phyloP scores from a whole-genome alignment of 2,329 filamentous ascomycete genomes.

The Allantophomopsis lycopodina region DNA sequence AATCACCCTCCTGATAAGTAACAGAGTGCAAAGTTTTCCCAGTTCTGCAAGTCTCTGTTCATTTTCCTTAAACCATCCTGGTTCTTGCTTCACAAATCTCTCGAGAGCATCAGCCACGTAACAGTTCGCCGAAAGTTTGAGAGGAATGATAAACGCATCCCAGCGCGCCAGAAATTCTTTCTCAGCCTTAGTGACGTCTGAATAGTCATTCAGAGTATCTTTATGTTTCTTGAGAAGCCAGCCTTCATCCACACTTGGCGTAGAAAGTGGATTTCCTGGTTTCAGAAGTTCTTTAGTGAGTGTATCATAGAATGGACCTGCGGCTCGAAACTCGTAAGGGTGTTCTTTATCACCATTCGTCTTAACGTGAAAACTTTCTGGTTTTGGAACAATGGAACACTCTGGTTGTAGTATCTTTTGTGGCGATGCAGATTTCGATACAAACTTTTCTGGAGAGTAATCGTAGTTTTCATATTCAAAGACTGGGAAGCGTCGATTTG shows the following conservation, averaged over 20 bases:
- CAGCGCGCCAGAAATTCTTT: conserved; percentile 17
- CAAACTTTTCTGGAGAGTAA: too few relatives aligned
- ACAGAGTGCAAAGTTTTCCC: conserved; percentile 8
- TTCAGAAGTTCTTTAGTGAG: conserved; percentile 3
- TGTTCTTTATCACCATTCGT: conserved; percentile 1
- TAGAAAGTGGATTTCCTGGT: too few relatives aligned
- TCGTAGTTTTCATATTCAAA: too few relatives aligned
- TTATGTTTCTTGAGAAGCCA: conserved; percentile 16
- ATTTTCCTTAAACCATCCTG: conserved; percentile 11
- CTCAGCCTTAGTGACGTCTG: conserved; percentile 13
- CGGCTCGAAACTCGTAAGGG: conserved; percentile 7
- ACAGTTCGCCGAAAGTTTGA: conserved; percentile 9
- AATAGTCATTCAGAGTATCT: conserved; percentile 15
- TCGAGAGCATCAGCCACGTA: conserved; percentile 8
- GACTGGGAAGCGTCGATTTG: too few relatives aligned
- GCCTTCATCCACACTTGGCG: conserved; percentile 7
- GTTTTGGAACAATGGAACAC: background rate
- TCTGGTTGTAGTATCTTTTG: background rate
- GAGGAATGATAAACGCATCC: conserved; percentile 13
- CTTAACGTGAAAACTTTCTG: background rate
- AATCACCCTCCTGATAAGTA: conserved; percentile 8
- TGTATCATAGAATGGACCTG: conserved; percentile 13
- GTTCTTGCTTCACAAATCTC: conserved; percentile 11
- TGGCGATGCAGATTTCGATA: background rate
- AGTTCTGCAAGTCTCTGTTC: conserved; percentile 9